phyloP scores from a whole-genome alignment of 495 filamentous ascomycete genomes.

The Pseudomonodictys pantanalensis region DNA sequence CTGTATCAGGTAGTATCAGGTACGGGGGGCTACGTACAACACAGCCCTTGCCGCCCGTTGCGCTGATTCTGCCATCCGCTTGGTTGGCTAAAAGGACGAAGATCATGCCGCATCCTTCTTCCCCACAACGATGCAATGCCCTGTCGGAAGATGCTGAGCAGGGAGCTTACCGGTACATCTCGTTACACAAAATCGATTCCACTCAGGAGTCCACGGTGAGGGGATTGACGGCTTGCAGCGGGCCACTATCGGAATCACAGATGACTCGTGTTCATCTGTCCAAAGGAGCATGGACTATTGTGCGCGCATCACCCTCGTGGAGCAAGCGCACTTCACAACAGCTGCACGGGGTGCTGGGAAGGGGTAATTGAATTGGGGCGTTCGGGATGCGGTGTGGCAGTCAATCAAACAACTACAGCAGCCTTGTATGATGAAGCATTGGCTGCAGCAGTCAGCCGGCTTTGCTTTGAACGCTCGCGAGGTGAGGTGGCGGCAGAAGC shows the following conservation, averaged over 20 bases:
- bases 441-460: constrained; percentile 12
- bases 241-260: background rate
- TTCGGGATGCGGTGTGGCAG: constrained; percentile 18
- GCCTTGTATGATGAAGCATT: constrained; percentile 1
- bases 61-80: background rate
- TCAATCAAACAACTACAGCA: constrained; percentile 27
- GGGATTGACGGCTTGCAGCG: background rate
- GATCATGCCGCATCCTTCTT: background rate
- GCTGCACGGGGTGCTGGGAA: background rate
- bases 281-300: background rate
- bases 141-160: no score
- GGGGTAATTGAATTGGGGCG: no score
- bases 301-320: no score
- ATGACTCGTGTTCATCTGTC: background rate
- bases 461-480: constrained; percentile 10
- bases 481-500: background rate
- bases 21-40: constrained; percentile 9
- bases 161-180: no score
- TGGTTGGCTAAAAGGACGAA: background rate
- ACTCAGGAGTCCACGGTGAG: background rate
- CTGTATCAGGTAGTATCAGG: constrained; percentile 13
- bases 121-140: background rate
- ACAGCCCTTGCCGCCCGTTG: background rate
- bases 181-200: no score
- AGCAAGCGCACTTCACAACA: background rate